Evolutionary conservation across 2,329 filamentous ascomycete genomes (phyloP), one percentile per base, ranked within the genome.

Genomic region (Trichoderma afroharzianum): DNA sequence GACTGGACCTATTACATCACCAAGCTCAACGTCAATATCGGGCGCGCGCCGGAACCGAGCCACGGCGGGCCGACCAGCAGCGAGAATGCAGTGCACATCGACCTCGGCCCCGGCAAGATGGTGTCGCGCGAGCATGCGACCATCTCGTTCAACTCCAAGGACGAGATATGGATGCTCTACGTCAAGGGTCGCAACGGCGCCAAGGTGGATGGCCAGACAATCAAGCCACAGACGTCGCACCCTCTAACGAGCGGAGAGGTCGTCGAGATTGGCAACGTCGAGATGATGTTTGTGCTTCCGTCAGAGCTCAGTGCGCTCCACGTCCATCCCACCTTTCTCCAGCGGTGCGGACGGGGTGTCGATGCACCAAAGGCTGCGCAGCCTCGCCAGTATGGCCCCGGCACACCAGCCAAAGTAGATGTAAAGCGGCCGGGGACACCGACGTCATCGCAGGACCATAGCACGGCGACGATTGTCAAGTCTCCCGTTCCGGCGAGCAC

Each of bases 271-370:
- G 92, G 92, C 76, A 93, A 93, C 68, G 93, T 96, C 1, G 95
- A 99, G 83, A 99, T 99, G 96, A 95, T 98, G 86, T 99, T 99
- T 81, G 93, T 98, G 62, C 88, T 97, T n/a, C 95, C 96, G 0
- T 90, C 89, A 28, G 91, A 93, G 75, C 85, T 89, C 59, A 85
- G 84, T 70, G 88, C 89, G 28, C 86, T 94, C 30, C 85, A 88
- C 61, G 90, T 97, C 72, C 88, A 92, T 77, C 87, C 87, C 26
- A 88, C 83, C 76, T 94, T 92, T 78, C 87, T 93, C 18, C 88
- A 92, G 75, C 90, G 92, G 59, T 91, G 92, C 36, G 87, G 89
- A 30, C 83, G 90, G 36, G 80, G 82, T 62, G 67, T 74, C n/a
- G 76, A 79, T 7, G 75, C 76, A 5, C 75, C 77, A 26, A 78